Conservation (phyloP, 208 protist species). For the Strigomonas galati region DNA sequence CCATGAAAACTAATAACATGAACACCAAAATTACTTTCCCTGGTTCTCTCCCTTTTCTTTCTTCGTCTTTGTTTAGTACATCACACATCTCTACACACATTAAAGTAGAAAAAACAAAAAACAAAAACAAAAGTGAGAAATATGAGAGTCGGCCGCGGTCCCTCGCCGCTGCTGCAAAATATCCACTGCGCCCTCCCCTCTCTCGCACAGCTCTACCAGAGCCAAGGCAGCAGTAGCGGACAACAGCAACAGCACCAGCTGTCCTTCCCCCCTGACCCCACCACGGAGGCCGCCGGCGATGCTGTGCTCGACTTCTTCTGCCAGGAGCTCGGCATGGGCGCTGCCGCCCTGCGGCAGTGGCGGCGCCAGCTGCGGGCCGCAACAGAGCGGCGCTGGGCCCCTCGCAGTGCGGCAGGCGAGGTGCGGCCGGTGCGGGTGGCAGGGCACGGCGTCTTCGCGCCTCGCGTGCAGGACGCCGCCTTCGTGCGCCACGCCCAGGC, state of each 20-base stretch:
- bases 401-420: not conserved
- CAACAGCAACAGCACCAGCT: not conserved
- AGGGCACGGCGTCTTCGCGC: slow-evolving; percentile 23
- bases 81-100: too few relatives aligned
- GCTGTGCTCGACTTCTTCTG: slow-evolving; percentile 53
- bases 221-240: not conserved
- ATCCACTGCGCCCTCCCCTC: slow-evolving; percentile 51
- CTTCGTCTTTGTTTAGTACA: too few relatives aligned
- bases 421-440: not conserved
- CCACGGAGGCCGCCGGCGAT: slow-evolving; percentile 36
- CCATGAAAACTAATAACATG: not conserved
- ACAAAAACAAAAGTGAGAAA: slow-evolving; percentile 2
- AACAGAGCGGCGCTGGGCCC: slow-evolving; percentile 30
- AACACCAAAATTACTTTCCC: not conserved
- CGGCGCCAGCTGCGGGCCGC: slow-evolving; percentile 21
- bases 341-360: slow-evolving; percentile 41
- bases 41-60: not conserved
- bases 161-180: slow-evolving; percentile 58
- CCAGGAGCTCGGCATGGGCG: slow-evolving; percentile 61
- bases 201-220: slow-evolving; percentile 42
- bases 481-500: slow-evolving; percentile 42
- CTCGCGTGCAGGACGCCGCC: slow-evolving; percentile 37
- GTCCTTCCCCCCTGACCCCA: slow-evolving; percentile 27
- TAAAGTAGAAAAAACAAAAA: slow-evolving; percentile 17
- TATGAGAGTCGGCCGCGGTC: not conserved